Conservation (phyloP, 2,329 filamentous ascomycete species). For the Cercospora citrullina region DNA sequence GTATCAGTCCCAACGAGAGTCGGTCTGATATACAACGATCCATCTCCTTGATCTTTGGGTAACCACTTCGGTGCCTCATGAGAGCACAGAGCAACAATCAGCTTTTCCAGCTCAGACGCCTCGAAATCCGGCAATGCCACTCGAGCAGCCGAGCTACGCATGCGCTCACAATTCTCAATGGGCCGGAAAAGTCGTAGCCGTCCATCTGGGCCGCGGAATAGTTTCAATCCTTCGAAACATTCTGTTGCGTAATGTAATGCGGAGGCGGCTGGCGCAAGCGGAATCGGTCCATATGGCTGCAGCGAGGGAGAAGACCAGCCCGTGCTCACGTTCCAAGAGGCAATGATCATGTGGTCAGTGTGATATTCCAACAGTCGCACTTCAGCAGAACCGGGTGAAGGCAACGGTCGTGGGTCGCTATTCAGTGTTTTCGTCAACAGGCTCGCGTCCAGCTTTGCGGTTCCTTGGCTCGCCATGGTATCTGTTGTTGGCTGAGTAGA, state of each 20-base stretch:
- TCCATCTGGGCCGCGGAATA: constrained; percentile 65
- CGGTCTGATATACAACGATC: constrained; percentile 69
- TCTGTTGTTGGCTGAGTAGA: neutral
- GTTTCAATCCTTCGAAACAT: constrained; percentile 85
- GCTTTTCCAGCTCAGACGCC: constrained; percentile 67
- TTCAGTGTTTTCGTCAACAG: constrained; percentile 41
- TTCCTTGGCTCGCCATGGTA: neutral
- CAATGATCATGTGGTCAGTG: constrained; percentile 87
- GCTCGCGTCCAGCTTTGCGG: constrained; percentile 16
- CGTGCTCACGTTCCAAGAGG: constrained; percentile 60
- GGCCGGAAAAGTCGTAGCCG: constrained; percentile 74
- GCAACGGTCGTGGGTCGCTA: constrained; percentile 17
- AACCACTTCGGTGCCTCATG: constrained; percentile 77
- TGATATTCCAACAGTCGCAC: constrained; percentile 45
- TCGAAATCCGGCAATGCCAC: constrained; percentile 74
- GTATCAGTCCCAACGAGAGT: constrained; percentile 80
- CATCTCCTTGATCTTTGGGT: constrained; percentile 63
- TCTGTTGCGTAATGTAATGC: constrained; percentile 84
- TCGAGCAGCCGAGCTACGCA: constrained; percentile 56
- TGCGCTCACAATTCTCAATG: constrained; percentile 67
- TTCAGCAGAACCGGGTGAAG: constrained; percentile 40
- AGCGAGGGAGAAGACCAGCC: constrained; percentile 75
- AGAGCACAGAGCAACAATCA: constrained; percentile 69
- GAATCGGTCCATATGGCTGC: constrained; percentile 72
- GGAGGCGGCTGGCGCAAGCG: constrained; percentile 75